Percentiles rank a stretch among this genome's conserved stretches.
phyloP scores from a whole-genome alignment of 23 red algal genomes.

The Gracilaria gracilis region DNA sequence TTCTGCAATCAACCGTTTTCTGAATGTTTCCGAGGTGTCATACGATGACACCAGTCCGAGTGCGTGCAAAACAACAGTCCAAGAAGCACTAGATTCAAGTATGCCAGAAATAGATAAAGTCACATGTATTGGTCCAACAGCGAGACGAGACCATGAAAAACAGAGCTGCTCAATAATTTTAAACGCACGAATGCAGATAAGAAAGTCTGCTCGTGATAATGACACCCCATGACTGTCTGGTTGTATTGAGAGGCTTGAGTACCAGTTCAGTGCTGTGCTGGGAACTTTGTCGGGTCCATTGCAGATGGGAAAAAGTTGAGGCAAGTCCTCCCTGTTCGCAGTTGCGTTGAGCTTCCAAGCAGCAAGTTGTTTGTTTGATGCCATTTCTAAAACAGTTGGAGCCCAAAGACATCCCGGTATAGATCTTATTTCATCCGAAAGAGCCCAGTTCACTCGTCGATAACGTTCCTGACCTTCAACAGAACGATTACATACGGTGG shows the following conservation, averaged over 20 bases:
- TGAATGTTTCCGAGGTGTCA: not conserved
- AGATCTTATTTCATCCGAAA: slow-evolving; percentile 14
- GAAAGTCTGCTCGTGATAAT: not conserved
- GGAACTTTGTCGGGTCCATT: no score
- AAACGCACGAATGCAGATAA: slow-evolving; percentile 1
- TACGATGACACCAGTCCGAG: not conserved
- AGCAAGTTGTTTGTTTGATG: slow-evolving; percentile 25
- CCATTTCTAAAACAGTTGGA: slow-evolving; percentile 20
- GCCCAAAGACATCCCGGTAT: slow-evolving; percentile 13
- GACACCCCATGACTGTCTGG: not conserved
- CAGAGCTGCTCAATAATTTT: slow-evolving; percentile 14
- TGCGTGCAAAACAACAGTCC: not conserved
- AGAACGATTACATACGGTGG: no score
- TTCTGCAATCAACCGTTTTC: not conserved
- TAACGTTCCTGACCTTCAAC: no score
- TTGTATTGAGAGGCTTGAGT: not conserved
- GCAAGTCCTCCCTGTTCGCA: not conserved
- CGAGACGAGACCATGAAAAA: slow-evolving; percentile 5
- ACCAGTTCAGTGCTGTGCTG: no score
- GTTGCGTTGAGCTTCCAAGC: not conserved
- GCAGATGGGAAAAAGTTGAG: not conserved
- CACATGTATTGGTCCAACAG: not conserved
- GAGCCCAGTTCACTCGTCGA: not conserved
- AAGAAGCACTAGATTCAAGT: slow-evolving; percentile 15
- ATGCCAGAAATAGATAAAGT: slow-evolving; percentile 15